Base-by-base conservation (phyloP, 2,329 filamentous ascomycete species). In the Monosporascus sp. region DNA sequence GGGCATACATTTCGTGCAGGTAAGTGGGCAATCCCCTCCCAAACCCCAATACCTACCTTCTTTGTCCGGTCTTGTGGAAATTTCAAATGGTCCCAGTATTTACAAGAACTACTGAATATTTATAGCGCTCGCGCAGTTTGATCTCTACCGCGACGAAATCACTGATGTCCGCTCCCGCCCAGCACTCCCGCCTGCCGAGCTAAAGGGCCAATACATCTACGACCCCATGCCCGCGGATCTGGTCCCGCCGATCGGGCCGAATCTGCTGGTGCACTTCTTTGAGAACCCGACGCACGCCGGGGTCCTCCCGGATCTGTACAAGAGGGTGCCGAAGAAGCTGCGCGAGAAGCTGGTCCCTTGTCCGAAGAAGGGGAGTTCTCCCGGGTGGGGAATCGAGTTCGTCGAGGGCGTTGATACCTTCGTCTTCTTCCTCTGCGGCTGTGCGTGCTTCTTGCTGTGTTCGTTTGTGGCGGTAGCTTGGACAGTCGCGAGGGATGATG, bases 381-480 rank as follows among this genome's bases (percentile, higher is more conserved):
- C 61, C 5, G 64, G 63, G 8, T 67, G 64, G 66, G 66, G 62
- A 7, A 45, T 68, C 14, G 55, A 67, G 11, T 60, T 65, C 17
- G 59, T 61, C 1, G 64, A 68, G 50, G 64, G 62, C 2, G 47
- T 63, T 11, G 52, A 66, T 52, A 54, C 52, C 24, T 61, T 59
- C 26, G n/a, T 46, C 0, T 51, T 63, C n/a, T 64, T 65, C 19
- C 24, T 60, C 6, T 59, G 49, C 3, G 60, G 56, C 2, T 59
- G 59, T 11, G 20, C 55, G 3, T 58, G 60, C 0, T 61, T 66
- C 24, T 14, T 58, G 17, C 17, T 54, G 5, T 62, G 56, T 20
- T 45, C 65, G 20, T 4, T 60, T 3, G 52, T 61, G 3, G 63
- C 57, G 20, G 37, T 64, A 3, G 37, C 52, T 17, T 67, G 64